Conservation (phyloP, 768 basidiomycete genomes). For the Termitomyces sp. region DNA sequence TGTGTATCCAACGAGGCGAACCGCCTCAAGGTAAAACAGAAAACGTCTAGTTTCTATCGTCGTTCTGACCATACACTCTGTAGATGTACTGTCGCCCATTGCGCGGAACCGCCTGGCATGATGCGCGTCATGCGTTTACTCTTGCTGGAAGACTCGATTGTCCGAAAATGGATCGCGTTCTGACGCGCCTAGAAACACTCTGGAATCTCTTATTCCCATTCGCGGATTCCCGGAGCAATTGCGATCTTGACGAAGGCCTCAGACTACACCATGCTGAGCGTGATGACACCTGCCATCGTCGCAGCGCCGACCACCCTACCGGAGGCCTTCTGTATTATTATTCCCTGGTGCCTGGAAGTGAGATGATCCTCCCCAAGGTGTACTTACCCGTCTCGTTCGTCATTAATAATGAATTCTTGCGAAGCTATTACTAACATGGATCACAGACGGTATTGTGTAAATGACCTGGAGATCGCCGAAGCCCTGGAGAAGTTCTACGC, state of each 20-base stretch:
- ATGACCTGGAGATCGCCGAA: conserved; percentile 20
- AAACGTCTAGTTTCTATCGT: neutral
- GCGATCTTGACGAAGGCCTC: conserved; percentile 16
- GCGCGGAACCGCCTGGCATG: conserved; percentile 22
- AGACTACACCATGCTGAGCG: neutral
- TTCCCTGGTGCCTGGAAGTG: conserved; percentile 21
- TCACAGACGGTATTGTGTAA: conserved; percentile 22
- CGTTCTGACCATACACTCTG: neutral
- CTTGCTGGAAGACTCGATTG: conserved; percentile 21
- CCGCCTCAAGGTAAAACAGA: conserved; percentile 21
- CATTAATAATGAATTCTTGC: neutral
- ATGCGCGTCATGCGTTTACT: conserved; percentile 21
- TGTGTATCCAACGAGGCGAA: conserved; percentile 21
- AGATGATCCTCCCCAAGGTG: conserved; percentile 24
- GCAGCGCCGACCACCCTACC: conserved; percentile 19
- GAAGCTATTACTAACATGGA: neutral
- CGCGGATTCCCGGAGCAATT: conserved; percentile 17
- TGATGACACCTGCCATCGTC: conserved; percentile 4
- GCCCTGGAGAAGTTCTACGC: conserved; percentile 24
- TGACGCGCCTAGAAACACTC: conserved; percentile 19
- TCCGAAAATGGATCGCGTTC: conserved; percentile 16
- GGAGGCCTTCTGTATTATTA: conserved; percentile 26
- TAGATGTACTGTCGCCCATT: conserved; percentile 26
- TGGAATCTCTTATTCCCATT: conserved; percentile 27
- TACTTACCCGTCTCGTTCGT: conserved; percentile 27